Conservation (phyloP, 352 stramenopile genomes). For the Salisapilia sapeloensis region DNA sequence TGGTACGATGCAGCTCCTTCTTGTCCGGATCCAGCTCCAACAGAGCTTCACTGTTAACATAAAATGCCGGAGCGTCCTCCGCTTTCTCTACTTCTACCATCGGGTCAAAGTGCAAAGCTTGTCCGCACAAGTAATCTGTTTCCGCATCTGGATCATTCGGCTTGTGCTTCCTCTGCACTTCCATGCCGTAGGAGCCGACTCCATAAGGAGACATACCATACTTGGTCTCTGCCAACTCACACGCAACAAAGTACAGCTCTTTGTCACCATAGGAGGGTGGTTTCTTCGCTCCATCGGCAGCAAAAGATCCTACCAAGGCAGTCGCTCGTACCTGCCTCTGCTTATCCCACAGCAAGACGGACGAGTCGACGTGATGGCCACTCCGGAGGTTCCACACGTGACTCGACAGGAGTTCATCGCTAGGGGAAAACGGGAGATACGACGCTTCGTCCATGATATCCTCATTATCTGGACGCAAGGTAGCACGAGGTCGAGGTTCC, state of each 20-base stretch:
- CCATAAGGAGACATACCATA: slow-evolving; percentile 24
- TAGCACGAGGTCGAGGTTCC: too few species aligned
- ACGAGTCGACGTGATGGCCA: slow-evolving; percentile 34
- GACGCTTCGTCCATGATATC: too few species aligned
- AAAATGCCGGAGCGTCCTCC: slow-evolving; percentile 6
- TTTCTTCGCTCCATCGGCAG: slow-evolving; percentile 10
- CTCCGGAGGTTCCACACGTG: slow-evolving; percentile 16
- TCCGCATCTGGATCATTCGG: background rate
- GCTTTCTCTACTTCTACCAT: background rate
- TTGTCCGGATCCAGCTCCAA: slow-evolving; percentile 8
- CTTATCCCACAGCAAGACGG: slow-evolving; percentile 28
- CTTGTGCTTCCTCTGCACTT: background rate
- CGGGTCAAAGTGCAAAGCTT: slow-evolving; percentile 23
- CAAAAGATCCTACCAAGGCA: slow-evolving; percentile 19
- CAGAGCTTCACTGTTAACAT: slow-evolving; percentile 37
- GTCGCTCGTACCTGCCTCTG: slow-evolving; percentile 16
- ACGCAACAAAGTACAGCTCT: slow-evolving; percentile 29
- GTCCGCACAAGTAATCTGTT: slow-evolving; percentile 11
- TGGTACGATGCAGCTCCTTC: slow-evolving; percentile 10
- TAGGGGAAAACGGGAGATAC: slow-evolving; percentile 12
- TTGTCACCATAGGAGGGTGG: slow-evolving; percentile 24
- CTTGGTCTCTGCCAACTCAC: slow-evolving; percentile 23
- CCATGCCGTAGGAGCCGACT: slow-evolving; percentile 1
- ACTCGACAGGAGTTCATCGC: slow-evolving; percentile 12
- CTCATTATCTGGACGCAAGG: too few species aligned